Base-by-base conservation (phyloP, 1,284 basidiomycete genomes). In the Omphalotus olearius region DNA sequence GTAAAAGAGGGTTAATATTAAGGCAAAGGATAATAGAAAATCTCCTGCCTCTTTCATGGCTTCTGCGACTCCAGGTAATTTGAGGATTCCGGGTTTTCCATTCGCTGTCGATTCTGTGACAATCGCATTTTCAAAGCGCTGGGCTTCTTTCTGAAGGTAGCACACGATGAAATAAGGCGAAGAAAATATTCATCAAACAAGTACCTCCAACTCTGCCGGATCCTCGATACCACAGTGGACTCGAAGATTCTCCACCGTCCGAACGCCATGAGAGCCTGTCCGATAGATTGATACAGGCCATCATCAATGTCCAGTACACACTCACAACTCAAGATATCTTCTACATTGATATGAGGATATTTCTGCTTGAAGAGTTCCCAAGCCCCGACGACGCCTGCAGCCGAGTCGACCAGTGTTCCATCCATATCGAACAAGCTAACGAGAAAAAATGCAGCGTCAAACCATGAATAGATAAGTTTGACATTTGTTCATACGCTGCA, bases 241-340 rank as follows among this genome's bases (percentile, higher is more conserved):
- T 57, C 70, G 76, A 53, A 93, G 75, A 68, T 89, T 92, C 60
- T 93, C 91, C 6, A 82, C 75, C 0, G 89, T 91, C 48, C 91
- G 80, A 36, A 91, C 79, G 39, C 91, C 91, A 66, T 93, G 91
- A 14, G 88, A 76, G 45, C 79, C 90, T 92, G 62, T 43, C n/a
- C 17, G 18, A 13, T 33, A 20, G 36, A 44, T 44, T 20, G 11
- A n/a, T 45, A 33, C 9, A 33, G 9, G 30, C 2, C 7, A 28
- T 10, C 2, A 33, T 33, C 9, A 2, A 13, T 33, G 23, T 38
- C 43, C 33, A 37, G 41, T 44, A 33, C 7, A 28, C 23, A 63
- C 69, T 57, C 54, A 87, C 86, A 80, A 62, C 77, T 81, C 30
- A 88, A 65, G 47, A 88, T 83, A 42, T 78, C 58, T 20, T 77